These are phyloP conservation scores for Yamadazyma pseudoaaseri DNA, from an alignment of 1,139 yeast genomes.

Conservation along the genomic window DNA sequence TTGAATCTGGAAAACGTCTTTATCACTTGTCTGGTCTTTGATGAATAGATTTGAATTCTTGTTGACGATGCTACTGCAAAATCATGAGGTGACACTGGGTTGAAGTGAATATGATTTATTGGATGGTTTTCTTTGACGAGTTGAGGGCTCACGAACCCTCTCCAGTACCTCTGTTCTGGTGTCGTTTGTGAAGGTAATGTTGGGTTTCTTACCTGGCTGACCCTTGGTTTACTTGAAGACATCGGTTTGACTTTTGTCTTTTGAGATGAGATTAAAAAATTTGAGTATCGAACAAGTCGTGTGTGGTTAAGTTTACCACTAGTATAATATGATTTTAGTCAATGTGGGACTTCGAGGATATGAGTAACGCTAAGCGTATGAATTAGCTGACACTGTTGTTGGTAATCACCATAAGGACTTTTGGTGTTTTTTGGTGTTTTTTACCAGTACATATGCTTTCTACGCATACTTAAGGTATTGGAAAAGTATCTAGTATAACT, in stretches of 20 bases:
- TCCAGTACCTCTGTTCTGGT: slow-evolving; percentile 94
- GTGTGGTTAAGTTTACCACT: slow-evolving; percentile 2
- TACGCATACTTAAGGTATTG: too few species aligned
- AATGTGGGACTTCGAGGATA: too few species aligned
- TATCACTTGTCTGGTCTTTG: slow-evolving; percentile 86
- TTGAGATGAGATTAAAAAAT: slow-evolving; percentile 13
- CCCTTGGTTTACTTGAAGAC: slow-evolving; percentile 77
- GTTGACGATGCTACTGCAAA: slow-evolving; percentile 94
- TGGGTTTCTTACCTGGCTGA: slow-evolving; percentile 70
- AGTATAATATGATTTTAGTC: too few species aligned
- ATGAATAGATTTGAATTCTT: slow-evolving; percentile 85
- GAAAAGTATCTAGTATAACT: too few species aligned
- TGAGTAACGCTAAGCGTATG: too few species aligned
- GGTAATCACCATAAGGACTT: too few species aligned
- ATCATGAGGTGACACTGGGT: slow-evolving; percentile 84
- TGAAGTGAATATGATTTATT: slow-evolving; percentile 82
- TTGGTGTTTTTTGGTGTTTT: too few species aligned
- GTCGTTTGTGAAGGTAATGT: slow-evolving; percentile 78
- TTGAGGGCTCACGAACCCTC: slow-evolving; percentile 79
- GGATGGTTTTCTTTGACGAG: slow-evolving; percentile 93
- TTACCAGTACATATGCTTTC: too few species aligned
- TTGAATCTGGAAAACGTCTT: slow-evolving; percentile 90
- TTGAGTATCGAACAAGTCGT: slow-evolving; percentile 9
- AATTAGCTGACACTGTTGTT: too few species aligned
- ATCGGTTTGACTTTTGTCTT: slow-evolving; percentile 29